Conservation (phyloP, 75 land plant genomes). For the Adiantum capillusveneris region DNA sequence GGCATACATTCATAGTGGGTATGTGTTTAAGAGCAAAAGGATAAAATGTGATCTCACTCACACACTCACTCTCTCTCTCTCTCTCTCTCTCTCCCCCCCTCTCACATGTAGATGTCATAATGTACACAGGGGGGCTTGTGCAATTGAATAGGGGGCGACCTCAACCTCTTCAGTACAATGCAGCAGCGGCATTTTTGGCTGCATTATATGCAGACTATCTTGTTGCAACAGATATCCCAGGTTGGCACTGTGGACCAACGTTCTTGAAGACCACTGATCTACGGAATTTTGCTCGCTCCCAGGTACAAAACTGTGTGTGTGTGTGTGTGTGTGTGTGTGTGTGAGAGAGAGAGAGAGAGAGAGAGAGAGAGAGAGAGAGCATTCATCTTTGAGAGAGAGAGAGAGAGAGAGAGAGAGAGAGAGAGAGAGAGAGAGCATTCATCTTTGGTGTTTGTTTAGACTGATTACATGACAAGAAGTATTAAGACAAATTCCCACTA, state of each 20-base stretch:
- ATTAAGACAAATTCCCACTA: background rate
- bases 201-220: slow-evolving; percentile 61
- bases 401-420: background rate
- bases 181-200: slow-evolving; percentile 54
- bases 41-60: background rate
- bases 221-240: slow-evolving; percentile 26
- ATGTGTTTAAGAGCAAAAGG: too few species aligned
- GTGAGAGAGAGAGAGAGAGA: background rate
- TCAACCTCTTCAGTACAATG: slow-evolving; percentile 53
- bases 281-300: slow-evolving; percentile 51
- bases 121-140: slow-evolving; percentile 69
- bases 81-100: too few species aligned
- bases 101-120: too few species aligned
- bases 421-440: background rate
- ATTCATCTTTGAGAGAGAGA: too few species aligned
- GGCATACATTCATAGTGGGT: too few species aligned
- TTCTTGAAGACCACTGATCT: slow-evolving; percentile 37
- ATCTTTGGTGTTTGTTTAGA: background rate
- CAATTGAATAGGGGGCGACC: slow-evolving; percentile 48
- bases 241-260: slow-evolving; percentile 47
- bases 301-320: slow-evolving; percentile 29
- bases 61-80: background rate
- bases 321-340: background rate
- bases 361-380: background rate
- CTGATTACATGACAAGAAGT: background rate